phyloP scores from a whole-genome alignment of 164 flowering plant genomes.

The Vitis rotundifolia region DNA sequence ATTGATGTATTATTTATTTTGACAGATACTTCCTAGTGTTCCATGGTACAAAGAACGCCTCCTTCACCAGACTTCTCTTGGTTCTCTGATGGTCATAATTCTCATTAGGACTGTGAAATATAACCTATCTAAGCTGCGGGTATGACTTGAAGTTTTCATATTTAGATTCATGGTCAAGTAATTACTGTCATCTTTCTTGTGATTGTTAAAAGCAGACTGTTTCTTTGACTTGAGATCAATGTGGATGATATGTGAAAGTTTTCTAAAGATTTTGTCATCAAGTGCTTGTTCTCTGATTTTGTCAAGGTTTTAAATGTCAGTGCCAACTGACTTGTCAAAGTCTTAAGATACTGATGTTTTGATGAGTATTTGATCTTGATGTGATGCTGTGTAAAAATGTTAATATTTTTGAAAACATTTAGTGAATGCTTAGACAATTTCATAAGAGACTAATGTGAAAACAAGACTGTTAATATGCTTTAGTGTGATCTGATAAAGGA shows the following conservation, averaged over 20 bases:
- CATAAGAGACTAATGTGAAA: no score
- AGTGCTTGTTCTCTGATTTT: background rate
- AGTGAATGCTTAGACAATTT: no score
- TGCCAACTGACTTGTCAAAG: background rate
- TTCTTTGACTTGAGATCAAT: background rate
- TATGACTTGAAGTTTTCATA: constrained; percentile 29
- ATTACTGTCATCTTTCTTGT: background rate
- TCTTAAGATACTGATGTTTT: background rate
- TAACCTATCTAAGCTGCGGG: constrained; percentile 88
- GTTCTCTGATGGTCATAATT: constrained; percentile 89
- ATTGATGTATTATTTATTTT: constrained; percentile 6
- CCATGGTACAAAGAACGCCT: constrained; percentile 96
- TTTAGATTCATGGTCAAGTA: background rate
- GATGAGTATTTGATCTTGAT: no score
- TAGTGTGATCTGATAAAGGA: no score
- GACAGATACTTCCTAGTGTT: constrained; percentile 78
- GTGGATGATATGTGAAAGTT: background rate
- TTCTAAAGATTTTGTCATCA: background rate
- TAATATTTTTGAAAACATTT: no score
- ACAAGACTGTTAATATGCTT: no score
- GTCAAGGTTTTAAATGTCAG: background rate
- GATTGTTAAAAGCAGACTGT: background rate
- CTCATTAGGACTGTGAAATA: constrained; percentile 93
- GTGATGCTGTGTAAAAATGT: no score
- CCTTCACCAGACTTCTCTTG: constrained; percentile 91